These are phyloP conservation scores for Wallacemonas sp. DNA, from an alignment of 208 protist species.

Conservation along the genomic window DNA sequence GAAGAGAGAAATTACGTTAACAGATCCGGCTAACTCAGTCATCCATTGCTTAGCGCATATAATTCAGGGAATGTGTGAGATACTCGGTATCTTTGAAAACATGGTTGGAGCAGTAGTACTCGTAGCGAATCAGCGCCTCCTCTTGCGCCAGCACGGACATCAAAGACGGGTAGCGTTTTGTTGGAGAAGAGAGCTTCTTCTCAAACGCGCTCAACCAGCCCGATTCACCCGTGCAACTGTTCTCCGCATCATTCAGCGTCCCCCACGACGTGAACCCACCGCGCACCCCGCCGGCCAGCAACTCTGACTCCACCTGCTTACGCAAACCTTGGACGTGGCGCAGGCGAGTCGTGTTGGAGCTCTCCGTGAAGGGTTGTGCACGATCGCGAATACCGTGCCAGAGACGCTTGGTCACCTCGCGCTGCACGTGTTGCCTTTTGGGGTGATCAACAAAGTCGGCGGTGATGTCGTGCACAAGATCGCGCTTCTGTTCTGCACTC, in stretches of 20 bases:
- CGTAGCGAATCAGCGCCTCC: conserved; percentile 10
- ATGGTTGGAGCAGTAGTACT: conserved; percentile 16
- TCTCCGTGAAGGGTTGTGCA: conserved; percentile 5
- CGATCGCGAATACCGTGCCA: background rate
- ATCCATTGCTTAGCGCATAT: background rate
- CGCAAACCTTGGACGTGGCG: background rate
- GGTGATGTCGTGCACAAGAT: background rate
- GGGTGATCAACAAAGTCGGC: background rate
- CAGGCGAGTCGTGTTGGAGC: background rate
- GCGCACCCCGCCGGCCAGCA: conserved; percentile 4
- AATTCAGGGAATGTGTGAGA: conserved; percentile 9
- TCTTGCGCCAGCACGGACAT: background rate
- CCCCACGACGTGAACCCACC: background rate
- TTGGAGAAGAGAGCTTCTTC: background rate
- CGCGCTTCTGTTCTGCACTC: background rate
- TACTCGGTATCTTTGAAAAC: conserved; percentile 8
- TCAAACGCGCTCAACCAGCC: background rate
- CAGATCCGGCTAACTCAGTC: background rate
- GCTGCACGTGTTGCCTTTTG: background rate
- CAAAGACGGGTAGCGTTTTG: background rate
- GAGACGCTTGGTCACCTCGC: background rate
- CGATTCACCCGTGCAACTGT: background rate
- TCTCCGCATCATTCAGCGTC: background rate
- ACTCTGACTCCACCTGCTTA: background rate
- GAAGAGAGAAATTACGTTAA: background rate